phyloP scores from a whole-genome alignment of 2,329 filamentous ascomycete species.

The Diaporthe capsici region DNA sequence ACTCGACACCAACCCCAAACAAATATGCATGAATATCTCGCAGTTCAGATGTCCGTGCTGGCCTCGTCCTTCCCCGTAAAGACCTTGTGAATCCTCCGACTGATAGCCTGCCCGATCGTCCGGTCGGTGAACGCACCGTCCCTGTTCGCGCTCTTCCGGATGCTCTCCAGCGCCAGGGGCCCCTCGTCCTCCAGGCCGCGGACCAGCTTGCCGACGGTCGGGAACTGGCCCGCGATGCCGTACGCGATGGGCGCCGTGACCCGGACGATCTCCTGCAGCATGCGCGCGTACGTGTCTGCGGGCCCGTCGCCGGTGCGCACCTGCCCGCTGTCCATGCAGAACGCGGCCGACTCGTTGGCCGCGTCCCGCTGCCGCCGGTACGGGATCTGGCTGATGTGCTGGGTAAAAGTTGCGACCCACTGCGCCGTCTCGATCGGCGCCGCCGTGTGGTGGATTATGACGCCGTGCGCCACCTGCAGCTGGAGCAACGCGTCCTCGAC shows the following conservation, averaged over 20 bases:
- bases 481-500: slow-evolving; percentile 80
- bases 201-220: slow-evolving; percentile 70
- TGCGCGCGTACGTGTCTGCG: slow-evolving; percentile 77
- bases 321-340: slow-evolving; percentile 86
- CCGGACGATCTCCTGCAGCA: slow-evolving; percentile 82
- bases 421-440: slow-evolving; percentile 75
- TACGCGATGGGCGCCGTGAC: slow-evolving; percentile 81
- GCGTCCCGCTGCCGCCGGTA: slow-evolving; percentile 72
- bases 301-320: slow-evolving; percentile 77
- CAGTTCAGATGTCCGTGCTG: slow-evolving; percentile 66
- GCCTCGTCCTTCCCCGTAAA: slow-evolving; percentile 70
- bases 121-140: slow-evolving; percentile 70
- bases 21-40: background rate
- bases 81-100: slow-evolving; percentile 70
- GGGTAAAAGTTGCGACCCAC: slow-evolving; percentile 81
- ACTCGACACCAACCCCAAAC: background rate
- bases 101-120: slow-evolving; percentile 70
- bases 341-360: slow-evolving; percentile 68
- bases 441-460: slow-evolving; percentile 78
- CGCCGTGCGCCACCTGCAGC: slow-evolving; percentile 77
- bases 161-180: slow-evolving; percentile 72
- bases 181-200: slow-evolving; percentile 71
- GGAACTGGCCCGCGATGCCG: slow-evolving; percentile 75
- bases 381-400: slow-evolving; percentile 82
- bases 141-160: slow-evolving; percentile 69